These are phyloP conservation scores for Neurospora sp. DNA, from an alignment of 495 filamentous ascomycete genomes.

Conservation along the genomic window DNA sequence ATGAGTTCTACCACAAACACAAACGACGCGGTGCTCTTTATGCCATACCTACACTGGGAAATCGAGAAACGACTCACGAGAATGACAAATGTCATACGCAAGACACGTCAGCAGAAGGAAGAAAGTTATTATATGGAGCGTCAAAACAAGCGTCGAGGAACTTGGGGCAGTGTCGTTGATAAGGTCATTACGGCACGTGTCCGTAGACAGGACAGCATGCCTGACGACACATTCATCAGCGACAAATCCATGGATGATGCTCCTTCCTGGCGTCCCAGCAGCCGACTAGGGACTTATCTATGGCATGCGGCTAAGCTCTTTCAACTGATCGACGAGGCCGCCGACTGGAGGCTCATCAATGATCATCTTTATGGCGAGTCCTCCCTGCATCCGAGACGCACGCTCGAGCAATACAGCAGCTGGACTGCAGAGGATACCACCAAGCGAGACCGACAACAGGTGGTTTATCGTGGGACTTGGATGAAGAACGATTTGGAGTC, in stretches of 20 bases:
- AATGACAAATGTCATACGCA: slow-evolving; percentile 17
- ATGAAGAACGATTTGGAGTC: slow-evolving; percentile 13
- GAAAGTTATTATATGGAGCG: slow-evolving; percentile 11
- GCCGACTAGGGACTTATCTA: slow-evolving; percentile 12
- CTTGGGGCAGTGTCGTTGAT: slow-evolving; percentile 16
- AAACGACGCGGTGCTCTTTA: neutral
- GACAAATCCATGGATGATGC: slow-evolving; percentile 1
- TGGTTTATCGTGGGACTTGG: slow-evolving; percentile 12
- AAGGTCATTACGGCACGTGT: slow-evolving; percentile 2
- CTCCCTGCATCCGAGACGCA: slow-evolving; percentile 9
- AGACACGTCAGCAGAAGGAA: slow-evolving; percentile 10
- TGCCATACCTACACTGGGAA: slow-evolving; percentile 21
- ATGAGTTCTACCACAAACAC: neutral
- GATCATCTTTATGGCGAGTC: slow-evolving; percentile 15
- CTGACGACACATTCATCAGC: neutral
- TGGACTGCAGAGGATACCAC: slow-evolving; percentile 14
- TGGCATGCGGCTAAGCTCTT: slow-evolving; percentile 18
- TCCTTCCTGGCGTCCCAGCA: slow-evolving; percentile 14
- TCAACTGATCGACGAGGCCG: slow-evolving; percentile 19
- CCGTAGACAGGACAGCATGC: neutral
- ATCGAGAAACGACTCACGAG: slow-evolving; percentile 16
- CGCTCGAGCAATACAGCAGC: slow-evolving; percentile 14
- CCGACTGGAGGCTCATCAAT: slow-evolving; percentile 16
- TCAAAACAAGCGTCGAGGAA: slow-evolving; percentile 12
- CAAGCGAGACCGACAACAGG: slow-evolving; percentile 13